Percentiles rank a stretch among this genome's conserved stretches.
phyloP scores from a whole-genome alignment of 2,329 filamentous ascomycete species.

The Xylariaceae sp. region DNA sequence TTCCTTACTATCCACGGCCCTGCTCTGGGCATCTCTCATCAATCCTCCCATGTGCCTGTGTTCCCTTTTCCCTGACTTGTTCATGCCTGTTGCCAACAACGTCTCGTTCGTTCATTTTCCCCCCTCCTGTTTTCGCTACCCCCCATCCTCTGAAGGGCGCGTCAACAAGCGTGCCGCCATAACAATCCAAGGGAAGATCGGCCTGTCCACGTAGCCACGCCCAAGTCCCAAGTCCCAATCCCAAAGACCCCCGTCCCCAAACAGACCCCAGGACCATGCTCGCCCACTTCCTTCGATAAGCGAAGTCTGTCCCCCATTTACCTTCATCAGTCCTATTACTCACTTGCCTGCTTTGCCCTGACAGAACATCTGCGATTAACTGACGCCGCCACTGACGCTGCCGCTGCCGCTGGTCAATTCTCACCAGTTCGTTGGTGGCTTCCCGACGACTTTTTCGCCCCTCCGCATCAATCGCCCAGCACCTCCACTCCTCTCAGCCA shows the following conservation, averaged over 20 bases:
- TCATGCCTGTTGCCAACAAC: slow-evolving; percentile 8
- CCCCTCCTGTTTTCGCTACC: slow-evolving; percentile 15
- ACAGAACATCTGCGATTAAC: slow-evolving; percentile 25
- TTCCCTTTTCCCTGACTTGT: slow-evolving; percentile 15
- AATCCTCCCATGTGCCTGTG: slow-evolving; percentile 14
- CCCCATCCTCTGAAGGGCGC: slow-evolving; percentile 4
- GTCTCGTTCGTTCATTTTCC: slow-evolving; percentile 19
- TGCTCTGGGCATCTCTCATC: neutral
- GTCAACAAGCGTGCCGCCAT: slow-evolving; percentile 10
- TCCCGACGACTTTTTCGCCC: slow-evolving; percentile 14
- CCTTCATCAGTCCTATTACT: slow-evolving; percentile 3
- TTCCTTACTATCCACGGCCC: no score
- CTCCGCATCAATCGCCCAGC: slow-evolving; percentile 15
- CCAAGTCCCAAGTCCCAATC: neutral
- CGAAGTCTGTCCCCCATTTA: slow-evolving; percentile 1
- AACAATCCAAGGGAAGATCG: slow-evolving; percentile 15
- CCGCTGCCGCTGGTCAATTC: slow-evolving; percentile 6
- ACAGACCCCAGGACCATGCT: slow-evolving; percentile 3
- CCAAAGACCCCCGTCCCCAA: neutral
- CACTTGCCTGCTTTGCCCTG: slow-evolving; percentile 12
- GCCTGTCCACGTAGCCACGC: slow-evolving; percentile 23
- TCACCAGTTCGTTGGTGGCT: slow-evolving; percentile 9
- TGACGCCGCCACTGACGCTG: slow-evolving; percentile 1
- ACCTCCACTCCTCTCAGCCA: slow-evolving; percentile 21
- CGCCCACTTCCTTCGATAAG: slow-evolving; percentile 8